Base-by-base conservation (phyloP, 2,329 filamentous ascomycete species). In the Blastomyces gilchristii region DNA sequence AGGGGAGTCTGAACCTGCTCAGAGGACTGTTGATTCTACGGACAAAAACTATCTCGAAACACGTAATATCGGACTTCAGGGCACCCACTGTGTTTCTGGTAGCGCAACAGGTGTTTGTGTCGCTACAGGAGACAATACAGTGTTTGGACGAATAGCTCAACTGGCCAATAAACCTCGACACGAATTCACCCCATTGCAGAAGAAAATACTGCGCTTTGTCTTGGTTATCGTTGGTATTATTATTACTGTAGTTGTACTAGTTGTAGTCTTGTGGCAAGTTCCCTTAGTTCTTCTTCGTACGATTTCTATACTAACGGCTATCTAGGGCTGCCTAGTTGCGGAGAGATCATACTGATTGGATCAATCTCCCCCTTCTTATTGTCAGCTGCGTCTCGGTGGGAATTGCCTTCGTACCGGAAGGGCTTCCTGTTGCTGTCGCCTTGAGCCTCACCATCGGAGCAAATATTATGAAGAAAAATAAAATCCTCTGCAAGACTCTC, bases 21-120 rank as follows among this genome's bases (percentile, higher is more conserved):
- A 82, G 3, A 88, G 82, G 1, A 82, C 84, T 0, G 80, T 88
- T 16, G 81, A 89, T n/a, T 83, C 81, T 0, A 87, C 85, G 0
- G 87, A 91, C 69, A 78, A 82, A 49, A 91, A 91, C 72, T 90
- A 89, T 69, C 83, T 92, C 39, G 89, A 92, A 71, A 91, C 88
- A 3, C 83, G 84, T 61, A 88, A 85, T 68, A 89, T 92, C 61
- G 88, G 88, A 28, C 80, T 92, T 11, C 88, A 91, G 71, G 88
- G 89, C n/a, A 91, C 89, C 0, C 87, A 91, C 69, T 91, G 88
- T 67, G 84, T 88, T 3, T 85, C 85, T 7, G 89, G 89, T 2
- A 85, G 79, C 28, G 86, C 83, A 60, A 78, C 82, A 16, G 88
- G 86, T 22, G 75, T 91, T 11, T 86, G 90, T 1, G 85, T 92